Conservation (phyloP, 2,329 filamentous ascomycete species). For the Xylaria sp. region DNA sequence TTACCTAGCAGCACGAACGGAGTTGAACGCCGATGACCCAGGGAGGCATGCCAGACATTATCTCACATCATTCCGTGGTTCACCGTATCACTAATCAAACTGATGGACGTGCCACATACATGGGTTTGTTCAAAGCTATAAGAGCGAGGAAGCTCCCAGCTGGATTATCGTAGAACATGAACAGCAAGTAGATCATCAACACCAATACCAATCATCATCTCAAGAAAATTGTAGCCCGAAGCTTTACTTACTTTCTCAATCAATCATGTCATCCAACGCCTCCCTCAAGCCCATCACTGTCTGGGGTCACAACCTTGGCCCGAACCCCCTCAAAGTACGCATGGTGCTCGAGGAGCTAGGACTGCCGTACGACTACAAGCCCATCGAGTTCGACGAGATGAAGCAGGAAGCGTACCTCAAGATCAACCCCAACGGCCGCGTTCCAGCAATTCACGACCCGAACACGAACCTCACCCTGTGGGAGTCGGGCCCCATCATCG, state of each 20-base stretch:
- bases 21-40: background rate
- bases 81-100: too few species aligned
- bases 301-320: conserved; percentile 41
- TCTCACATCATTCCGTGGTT: background rate
- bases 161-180: background rate
- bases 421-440: conserved; percentile 39
- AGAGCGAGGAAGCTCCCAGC: conserved; percentile 15
- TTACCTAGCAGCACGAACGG: background rate
- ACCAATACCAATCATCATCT: background rate
- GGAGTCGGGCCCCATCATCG: conserved; percentile 39
- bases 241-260: background rate
- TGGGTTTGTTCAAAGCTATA: conserved; percentile 11
- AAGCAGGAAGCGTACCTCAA: conserved; percentile 31
- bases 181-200: background rate
- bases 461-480: conserved; percentile 38
- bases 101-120: background rate
- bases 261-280: conserved; percentile 29
- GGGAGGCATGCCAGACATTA: background rate
- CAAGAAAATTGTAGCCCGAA: background rate
- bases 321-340: conserved; percentile 48
- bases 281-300: conserved; percentile 47
- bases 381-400: conserved; percentile 28
- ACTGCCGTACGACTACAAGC: conserved; percentile 43
- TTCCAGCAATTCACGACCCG: conserved; percentile 40
- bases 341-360: conserved; percentile 48